A percentile compares a stretch with the other conserved stretches of the same genome.
These are phyloP conservation scores for Malassezia slooffiae DNA, from an alignment of 1,284 basidiomycete species.

Conservation along the genomic window DNA sequence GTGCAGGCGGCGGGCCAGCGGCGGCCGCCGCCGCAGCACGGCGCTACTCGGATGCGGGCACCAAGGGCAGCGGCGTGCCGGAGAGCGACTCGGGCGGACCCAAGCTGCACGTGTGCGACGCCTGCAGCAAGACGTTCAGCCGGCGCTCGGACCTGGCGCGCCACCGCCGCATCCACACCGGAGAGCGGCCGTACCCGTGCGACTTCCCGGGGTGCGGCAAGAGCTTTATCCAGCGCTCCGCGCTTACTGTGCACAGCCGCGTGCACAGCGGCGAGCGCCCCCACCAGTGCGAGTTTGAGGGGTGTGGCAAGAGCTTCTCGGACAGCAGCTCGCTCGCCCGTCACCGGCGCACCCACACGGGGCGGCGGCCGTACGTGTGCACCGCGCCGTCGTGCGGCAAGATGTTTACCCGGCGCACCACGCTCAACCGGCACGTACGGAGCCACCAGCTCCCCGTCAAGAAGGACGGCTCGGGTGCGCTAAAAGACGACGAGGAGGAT, in stretches of 20 bases:
- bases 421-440: constrained; percentile 42
- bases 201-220: constrained; percentile 50
- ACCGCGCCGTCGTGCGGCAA: constrained; percentile 39
- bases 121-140: constrained; percentile 42
- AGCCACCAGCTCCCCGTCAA: constrained; percentile 33
- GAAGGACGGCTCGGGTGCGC: constrained; percentile 15
- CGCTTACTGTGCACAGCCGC: constrained; percentile 70
- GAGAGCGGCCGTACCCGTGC: constrained; percentile 64
- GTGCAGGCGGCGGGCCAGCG: background rate
- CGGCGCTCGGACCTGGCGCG: constrained; percentile 41
- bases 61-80: constrained; percentile 13
- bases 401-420: constrained; percentile 45
- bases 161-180: constrained; percentile 76
- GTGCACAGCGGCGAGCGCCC: constrained; percentile 83
- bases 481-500: constrained; percentile 21
- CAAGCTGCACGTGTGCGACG: constrained; percentile 42
- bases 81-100: constrained; percentile 45
- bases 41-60: constrained; percentile 14
- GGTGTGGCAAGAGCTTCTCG: constrained; percentile 55
- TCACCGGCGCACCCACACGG: constrained; percentile 62
- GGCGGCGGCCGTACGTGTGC: constrained; percentile 48
- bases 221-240: constrained; percentile 48
- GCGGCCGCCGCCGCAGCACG: constrained; percentile 8
- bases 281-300: constrained; percentile 57
- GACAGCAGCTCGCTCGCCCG: constrained; percentile 55